These are phyloP conservation scores for Coemansia sp. DNA, from an alignment of 192 early-diverging fungal genomes.

Conservation along the genomic window DNA sequence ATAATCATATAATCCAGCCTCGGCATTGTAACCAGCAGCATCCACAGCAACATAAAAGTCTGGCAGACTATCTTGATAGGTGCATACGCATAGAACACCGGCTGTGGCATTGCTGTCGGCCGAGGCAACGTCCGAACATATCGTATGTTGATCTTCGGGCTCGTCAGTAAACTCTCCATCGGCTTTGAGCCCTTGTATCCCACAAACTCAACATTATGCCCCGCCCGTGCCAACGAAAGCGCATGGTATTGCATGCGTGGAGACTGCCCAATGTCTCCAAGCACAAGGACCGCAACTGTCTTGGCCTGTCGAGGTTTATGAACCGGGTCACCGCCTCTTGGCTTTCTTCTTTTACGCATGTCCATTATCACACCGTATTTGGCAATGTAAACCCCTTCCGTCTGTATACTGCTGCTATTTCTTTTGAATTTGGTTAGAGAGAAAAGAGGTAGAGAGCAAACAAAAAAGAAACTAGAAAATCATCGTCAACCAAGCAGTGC, in stretches of 20 bases:
- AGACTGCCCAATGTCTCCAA: constrained; percentile 83
- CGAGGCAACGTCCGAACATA: constrained; percentile 43
- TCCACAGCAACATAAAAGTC: constrained; percentile 60
- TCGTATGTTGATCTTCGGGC: constrained; percentile 22
- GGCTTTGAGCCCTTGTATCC: constrained; percentile 70
- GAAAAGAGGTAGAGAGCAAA: background rate
- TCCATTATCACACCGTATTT: background rate
- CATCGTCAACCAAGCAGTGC: too few relatives aligned
- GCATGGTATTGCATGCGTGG: constrained; percentile 95
- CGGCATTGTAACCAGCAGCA: constrained; percentile 60
- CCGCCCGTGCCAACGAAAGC: constrained; percentile 65
- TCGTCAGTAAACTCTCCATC: constrained; percentile 28
- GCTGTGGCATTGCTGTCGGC: constrained; percentile 58
- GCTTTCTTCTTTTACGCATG: constrained; percentile 1
- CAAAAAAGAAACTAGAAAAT: background rate
- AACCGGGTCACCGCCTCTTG: background rate
- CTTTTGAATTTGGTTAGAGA: background rate
- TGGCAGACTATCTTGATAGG: constrained; percentile 68
- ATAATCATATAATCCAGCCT: constrained; percentile 70
- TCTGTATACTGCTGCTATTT: background rate
- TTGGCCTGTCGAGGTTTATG: background rate
- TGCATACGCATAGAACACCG: constrained; percentile 67
- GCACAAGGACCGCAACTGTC: constrained; percentile 58
- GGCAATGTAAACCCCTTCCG: background rate
- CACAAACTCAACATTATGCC: constrained; percentile 76